phyloP scores from a whole-genome alignment of 192 early-diverging fungal genomes.

The Backusella sp. region DNA sequence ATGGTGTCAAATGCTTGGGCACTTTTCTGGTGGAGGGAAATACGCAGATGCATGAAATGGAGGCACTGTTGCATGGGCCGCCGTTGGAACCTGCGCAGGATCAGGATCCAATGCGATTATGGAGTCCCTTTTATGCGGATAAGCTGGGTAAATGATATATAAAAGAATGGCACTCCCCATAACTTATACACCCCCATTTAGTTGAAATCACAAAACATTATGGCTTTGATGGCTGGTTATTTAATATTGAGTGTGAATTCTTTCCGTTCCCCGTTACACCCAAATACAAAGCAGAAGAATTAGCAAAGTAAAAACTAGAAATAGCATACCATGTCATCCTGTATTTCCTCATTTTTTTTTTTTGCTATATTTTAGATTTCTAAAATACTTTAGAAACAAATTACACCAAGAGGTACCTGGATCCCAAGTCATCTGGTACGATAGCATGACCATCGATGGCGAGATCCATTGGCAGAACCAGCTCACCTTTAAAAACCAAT shows the following conservation, averaged over 20 bases:
- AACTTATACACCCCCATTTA: background rate
- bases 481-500: constrained; percentile 45
- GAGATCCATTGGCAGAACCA: constrained; percentile 59
- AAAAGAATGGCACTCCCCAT: too few species aligned
- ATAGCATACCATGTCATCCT: too few species aligned
- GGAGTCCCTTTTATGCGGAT: constrained; percentile 52
- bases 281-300: constrained; percentile 26
- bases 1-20: constrained; percentile 55
- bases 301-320: constrained; percentile 19
- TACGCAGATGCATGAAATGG: constrained; percentile 45
- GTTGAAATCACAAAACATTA: constrained; percentile 61
- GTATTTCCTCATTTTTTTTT: background rate
- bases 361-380: constrained; percentile 30
- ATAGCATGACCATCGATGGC: constrained; percentile 55
- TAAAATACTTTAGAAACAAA: constrained; percentile 44
- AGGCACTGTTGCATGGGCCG: constrained; percentile 53
- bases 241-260: constrained; percentile 62
- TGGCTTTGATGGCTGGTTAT: constrained; percentile 67
- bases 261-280: constrained; percentile 23
- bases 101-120: constrained; percentile 37
- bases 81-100: constrained; percentile 2
- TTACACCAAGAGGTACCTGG: constrained; percentile 50
- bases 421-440: constrained; percentile 60
- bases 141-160: constrained; percentile 43
- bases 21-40: constrained; percentile 64